phyloP scores from a whole-genome alignment of 2,329 filamentous ascomycete genomes.

The Penicillium sp. region DNA sequence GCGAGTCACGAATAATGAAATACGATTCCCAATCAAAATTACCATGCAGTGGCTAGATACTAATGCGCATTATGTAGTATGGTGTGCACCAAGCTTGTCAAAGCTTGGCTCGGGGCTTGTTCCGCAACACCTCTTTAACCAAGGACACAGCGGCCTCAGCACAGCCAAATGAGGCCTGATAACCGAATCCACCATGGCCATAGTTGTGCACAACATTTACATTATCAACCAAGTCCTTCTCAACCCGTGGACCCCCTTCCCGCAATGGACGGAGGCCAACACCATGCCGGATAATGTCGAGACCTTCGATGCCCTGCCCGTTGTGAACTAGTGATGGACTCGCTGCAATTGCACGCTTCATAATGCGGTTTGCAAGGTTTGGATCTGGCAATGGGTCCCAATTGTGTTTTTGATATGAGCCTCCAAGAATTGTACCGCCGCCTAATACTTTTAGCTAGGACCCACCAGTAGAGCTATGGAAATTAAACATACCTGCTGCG shows the following conservation, averaged over 20 bases:
- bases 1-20: too few species aligned
- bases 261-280: constrained; percentile 75
- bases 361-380: constrained; percentile 73
- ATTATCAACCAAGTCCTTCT: constrained; percentile 61
- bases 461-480: background rate
- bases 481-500: constrained; percentile 43
- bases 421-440: constrained; percentile 84
- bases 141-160: constrained; percentile 60
- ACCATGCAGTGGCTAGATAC: too few species aligned
- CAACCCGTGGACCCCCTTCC: constrained; percentile 66
- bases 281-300: constrained; percentile 72
- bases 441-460: constrained; percentile 36
- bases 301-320: constrained; percentile 58
- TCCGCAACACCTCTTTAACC: constrained; percentile 50
- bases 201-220: constrained; percentile 48
- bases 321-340: constrained; percentile 48
- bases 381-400: constrained; percentile 77
- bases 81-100: constrained; percentile 11
- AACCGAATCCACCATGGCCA: constrained; percentile 54
- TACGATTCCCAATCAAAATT: too few species aligned
- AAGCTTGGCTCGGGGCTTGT: constrained; percentile 31
- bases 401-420: constrained; percentile 70
- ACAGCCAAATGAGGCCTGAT: constrained; percentile 62
- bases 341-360: constrained; percentile 56
- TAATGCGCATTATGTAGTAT: background rate